Conservation (phyloP, 163 green algal genomes). For the Prototheca cutis region DNA sequence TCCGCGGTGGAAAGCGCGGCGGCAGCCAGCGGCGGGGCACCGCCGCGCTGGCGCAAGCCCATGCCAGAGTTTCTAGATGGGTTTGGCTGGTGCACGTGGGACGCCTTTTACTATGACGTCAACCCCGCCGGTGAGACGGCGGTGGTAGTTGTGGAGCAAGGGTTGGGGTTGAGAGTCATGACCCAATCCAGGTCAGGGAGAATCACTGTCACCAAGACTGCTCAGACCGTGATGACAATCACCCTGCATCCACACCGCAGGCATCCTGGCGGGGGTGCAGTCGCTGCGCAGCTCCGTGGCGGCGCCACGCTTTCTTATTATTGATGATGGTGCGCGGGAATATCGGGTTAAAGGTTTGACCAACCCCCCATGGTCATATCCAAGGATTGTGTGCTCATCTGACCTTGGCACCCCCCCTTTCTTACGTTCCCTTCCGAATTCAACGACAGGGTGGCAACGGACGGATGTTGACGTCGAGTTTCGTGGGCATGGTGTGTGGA, state of each 20-base stretch:
- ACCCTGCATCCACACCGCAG: slow-evolving; percentile 25
- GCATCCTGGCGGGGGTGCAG: slow-evolving; percentile 65
- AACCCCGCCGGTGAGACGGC: neutral
- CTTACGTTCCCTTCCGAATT: neutral
- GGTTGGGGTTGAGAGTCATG: too few species aligned
- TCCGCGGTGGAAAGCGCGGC: slow-evolving; percentile 44
- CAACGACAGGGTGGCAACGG: slow-evolving; percentile 59
- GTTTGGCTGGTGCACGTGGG: slow-evolving; percentile 98
- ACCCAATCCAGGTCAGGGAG: too few species aligned
- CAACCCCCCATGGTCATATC: too few species aligned
- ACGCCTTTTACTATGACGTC: slow-evolving; percentile 90
- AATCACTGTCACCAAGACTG: neutral
- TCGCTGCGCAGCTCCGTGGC: slow-evolving; percentile 55
- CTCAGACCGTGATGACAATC: slow-evolving; percentile 7
- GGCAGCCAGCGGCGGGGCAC: slow-evolving; percentile 19
- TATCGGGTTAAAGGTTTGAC: too few species aligned
- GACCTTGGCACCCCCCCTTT: neutral
- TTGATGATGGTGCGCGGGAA: slow-evolving; percentile 87
- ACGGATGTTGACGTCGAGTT: slow-evolving; percentile 53
- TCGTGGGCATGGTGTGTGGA: neutral
- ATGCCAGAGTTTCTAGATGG: slow-evolving; percentile 66
- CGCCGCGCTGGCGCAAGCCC: slow-evolving; percentile 38
- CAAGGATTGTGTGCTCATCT: too few species aligned
- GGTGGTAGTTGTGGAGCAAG: too few species aligned
- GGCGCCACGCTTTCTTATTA: slow-evolving; percentile 77